phyloP scores from a whole-genome alignment of 1,139 yeast species.

The Suhomyces taliae region DNA sequence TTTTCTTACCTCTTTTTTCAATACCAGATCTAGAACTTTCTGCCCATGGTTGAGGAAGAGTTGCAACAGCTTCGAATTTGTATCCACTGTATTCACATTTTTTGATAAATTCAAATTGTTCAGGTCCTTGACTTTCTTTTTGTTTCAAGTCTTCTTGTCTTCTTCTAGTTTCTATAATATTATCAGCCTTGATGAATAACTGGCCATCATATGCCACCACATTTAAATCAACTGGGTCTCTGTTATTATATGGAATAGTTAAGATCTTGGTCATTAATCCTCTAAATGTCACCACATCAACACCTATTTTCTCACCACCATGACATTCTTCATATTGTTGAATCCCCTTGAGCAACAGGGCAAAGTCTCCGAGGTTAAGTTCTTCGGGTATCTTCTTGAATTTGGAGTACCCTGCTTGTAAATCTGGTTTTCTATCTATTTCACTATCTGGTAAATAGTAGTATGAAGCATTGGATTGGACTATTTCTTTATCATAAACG shows the following conservation, averaged over 20 bases:
- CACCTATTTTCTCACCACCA: constrained; percentile 48
- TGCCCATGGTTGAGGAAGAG: constrained; percentile 77
- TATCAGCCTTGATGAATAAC: constrained; percentile 72
- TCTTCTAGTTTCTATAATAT: constrained; percentile 34
- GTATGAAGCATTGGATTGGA: constrained; percentile 50
- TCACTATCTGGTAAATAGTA: constrained; percentile 76
- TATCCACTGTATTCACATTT: constrained; percentile 68
- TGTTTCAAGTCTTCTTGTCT: constrained; percentile 24
- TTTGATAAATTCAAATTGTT: constrained; percentile 33
- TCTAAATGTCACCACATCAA: constrained; percentile 78
- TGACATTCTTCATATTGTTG: constrained; percentile 50
- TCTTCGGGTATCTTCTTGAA: constrained; percentile 59
- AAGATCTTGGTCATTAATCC: constrained; percentile 75
- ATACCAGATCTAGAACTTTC: constrained; percentile 62
- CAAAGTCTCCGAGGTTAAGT: constrained; percentile 54
- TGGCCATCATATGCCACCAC: constrained; percentile 75
- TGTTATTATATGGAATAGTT: constrained; percentile 55
- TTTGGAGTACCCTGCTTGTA: constrained; percentile 60
- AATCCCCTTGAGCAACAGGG: constrained; percentile 57
- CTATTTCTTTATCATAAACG: constrained; percentile 48
- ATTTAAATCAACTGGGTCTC: constrained; percentile 63
- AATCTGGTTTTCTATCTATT: constrained; percentile 51
- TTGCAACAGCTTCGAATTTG: constrained; percentile 80
- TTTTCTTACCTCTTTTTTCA: constrained; percentile 58
- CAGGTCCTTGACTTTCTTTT: constrained; percentile 29